These are phyloP conservation scores for Iberis amara DNA, from an alignment of 441 rosid genomes.

Conservation along the genomic window DNA sequence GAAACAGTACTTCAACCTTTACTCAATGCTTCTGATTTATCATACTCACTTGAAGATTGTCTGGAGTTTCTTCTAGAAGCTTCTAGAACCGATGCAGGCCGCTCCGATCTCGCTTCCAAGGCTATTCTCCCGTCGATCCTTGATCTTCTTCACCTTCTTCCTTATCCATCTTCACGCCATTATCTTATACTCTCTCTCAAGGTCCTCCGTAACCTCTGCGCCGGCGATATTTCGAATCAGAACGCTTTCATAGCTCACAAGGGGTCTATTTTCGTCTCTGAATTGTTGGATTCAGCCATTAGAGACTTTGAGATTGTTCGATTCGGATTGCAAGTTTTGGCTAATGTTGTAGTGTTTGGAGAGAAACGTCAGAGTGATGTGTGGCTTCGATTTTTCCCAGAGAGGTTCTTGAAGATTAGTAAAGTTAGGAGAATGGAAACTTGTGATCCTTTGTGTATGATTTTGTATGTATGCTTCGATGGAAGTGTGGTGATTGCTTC, in stretches of 20 bases:
- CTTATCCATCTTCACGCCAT: slow-evolving; percentile 27
- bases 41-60: slow-evolving; percentile 33
- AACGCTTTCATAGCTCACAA: slow-evolving; percentile 39
- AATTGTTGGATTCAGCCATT: slow-evolving; percentile 30
- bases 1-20: slow-evolving; percentile 39
- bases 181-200: slow-evolving; percentile 43
- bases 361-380: slow-evolving; percentile 50
- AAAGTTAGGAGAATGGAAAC: slow-evolving; percentile 40
- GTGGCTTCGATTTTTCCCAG: slow-evolving; percentile 54
- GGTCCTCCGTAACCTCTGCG: slow-evolving; percentile 68
- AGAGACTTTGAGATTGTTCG: slow-evolving; percentile 37
- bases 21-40: slow-evolving; percentile 37
- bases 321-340: slow-evolving; percentile 54
- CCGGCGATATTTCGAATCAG: slow-evolving; percentile 65
- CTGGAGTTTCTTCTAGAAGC: slow-evolving; percentile 42
- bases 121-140: slow-evolving; percentile 42
- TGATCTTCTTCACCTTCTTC: slow-evolving; percentile 37
- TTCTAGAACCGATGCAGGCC: slow-evolving; percentile 45
- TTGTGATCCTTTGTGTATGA: slow-evolving; percentile 66
- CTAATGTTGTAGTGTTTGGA: slow-evolving; percentile 66
- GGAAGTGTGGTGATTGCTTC: slow-evolving; percentile 38
- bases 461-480: slow-evolving; percentile 58
- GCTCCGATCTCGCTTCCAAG: slow-evolving; percentile 54
- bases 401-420: slow-evolving; percentile 41
- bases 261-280: slow-evolving; percentile 39